Evolutionary conservation across 768 basidiomycete species (phyloP).

Genomic region (Phaeotremella skinneri): DNA sequence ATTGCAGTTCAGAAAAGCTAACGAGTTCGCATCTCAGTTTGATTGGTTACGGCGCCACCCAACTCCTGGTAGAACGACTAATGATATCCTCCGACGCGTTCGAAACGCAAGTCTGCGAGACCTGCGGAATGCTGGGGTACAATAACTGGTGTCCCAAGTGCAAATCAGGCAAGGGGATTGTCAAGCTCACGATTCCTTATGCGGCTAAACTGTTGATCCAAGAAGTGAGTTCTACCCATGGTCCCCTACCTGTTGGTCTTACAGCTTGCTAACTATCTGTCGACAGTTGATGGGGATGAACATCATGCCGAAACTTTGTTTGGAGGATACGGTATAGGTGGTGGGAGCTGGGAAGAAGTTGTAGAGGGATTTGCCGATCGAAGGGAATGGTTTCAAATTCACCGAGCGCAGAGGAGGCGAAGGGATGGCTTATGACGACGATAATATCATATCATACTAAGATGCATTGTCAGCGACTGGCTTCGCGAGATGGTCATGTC

Average conservation of each 20-base stretch:
- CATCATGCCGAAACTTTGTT: slow-evolving; percentile 79
- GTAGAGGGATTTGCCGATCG: not conserved
- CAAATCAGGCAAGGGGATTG: slow-evolving; percentile 95
- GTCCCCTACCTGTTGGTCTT: not conserved
- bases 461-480: too few species aligned
- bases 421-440: too few species aligned
- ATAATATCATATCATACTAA: too few species aligned
- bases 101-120: slow-evolving; percentile 90
- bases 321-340: slow-evolving; percentile 64
- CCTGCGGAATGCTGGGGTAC: slow-evolving; percentile 87
- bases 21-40: slow-evolving; percentile 52
- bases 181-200: slow-evolving; percentile 91
- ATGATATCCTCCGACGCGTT: slow-evolving; percentile 99
- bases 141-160: slow-evolving; percentile 87
- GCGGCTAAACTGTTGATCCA: slow-evolving; percentile 69
- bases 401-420: too few species aligned
- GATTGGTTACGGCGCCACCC: slow-evolving; percentile 96
- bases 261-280: not conserved
- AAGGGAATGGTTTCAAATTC: too few species aligned
- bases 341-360: not conserved
- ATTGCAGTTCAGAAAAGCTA: too few species aligned
- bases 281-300: slow-evolving; percentile 93
- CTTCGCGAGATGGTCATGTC: too few species aligned
- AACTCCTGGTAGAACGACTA: slow-evolving; percentile 88
- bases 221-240: slow-evolving; percentile 42